These are phyloP conservation scores for Stagonosporopsis cucurbitacearum DNA, from an alignment of 2,329 filamentous ascomycete species.

Conservation along the genomic window DNA sequence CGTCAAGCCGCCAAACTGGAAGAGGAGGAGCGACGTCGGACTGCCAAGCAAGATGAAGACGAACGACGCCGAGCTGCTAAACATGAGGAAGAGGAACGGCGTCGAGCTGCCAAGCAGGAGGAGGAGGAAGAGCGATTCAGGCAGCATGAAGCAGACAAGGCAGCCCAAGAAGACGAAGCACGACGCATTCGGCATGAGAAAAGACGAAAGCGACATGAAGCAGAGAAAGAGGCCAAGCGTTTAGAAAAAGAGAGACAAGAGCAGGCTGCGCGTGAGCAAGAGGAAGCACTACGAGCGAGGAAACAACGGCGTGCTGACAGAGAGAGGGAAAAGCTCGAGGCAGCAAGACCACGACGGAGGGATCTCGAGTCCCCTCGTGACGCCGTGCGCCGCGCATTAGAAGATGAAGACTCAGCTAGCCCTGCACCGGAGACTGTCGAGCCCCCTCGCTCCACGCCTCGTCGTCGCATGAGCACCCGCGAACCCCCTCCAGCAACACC, in stretches of 20 bases:
- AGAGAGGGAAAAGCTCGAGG: slow-evolving; percentile 32
- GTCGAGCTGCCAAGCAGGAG: slow-evolving; percentile 32
- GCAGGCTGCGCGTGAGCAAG: slow-evolving; percentile 20
- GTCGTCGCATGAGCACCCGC: slow-evolving; percentile 32
- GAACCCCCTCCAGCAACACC: slow-evolving; percentile 33
- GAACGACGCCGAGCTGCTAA: slow-evolving; percentile 26
- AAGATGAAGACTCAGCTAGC: slow-evolving; percentile 31
- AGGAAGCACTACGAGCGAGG: slow-evolving; percentile 34
- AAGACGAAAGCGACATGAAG: slow-evolving; percentile 35
- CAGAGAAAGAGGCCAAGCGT: slow-evolving; percentile 21
- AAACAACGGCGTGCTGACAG: slow-evolving; percentile 36
- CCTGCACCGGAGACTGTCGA: slow-evolving; percentile 27
- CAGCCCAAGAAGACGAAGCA: slow-evolving; percentile 37
- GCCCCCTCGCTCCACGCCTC: slow-evolving; percentile 31
- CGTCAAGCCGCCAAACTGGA: no score
- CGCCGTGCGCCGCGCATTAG: slow-evolving; percentile 37
- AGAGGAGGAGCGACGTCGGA: no score
- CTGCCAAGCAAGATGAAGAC: no score
- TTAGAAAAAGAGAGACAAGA: slow-evolving; percentile 11
- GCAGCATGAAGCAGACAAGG: slow-evolving; percentile 29
- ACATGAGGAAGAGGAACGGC: slow-evolving; percentile 36
- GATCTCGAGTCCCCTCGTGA: slow-evolving; percentile 30
- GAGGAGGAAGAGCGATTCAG: slow-evolving; percentile 31
- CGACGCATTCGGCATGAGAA: slow-evolving; percentile 37
- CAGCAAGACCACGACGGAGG: slow-evolving; percentile 21